Evolutionary conservation across 2,329 filamentous ascomycete species (phyloP), one percentile per base, ranked within the genome.

Genomic region (Trichoderma oligosporum): DNA sequence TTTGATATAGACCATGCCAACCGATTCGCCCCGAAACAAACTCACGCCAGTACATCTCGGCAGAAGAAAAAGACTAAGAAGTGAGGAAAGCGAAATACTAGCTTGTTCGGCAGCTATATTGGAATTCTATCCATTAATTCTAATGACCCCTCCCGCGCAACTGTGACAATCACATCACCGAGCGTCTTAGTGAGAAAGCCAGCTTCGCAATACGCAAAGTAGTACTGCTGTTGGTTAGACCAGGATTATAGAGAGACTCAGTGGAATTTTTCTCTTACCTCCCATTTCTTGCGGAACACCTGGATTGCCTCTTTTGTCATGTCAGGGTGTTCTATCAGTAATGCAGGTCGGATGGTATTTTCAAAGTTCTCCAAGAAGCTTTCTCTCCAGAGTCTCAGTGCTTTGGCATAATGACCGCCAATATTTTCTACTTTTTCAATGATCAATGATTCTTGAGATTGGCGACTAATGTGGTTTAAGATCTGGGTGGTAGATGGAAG

Each of bases 1-100:
- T 97, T 99, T 68, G 94, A 97, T 68, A 77, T 84, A 57, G 90
- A 96, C 69, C 84, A 91, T 70, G 76, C 85, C 56, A 86, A 84
- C 70, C 83, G 82, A 57, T 94, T 82, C 70, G 77, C 80, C 3
- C 68, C 74, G 6, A 73, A 65, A 55, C 56, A 62, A 25, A 16
- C 52, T 47, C 56, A n/a, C n/a, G n/a, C 52, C 39, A 63, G 60
- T 29, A 2, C 52, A 2, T 63, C 63, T 16, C 61, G 60, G 7
- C 74, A 76, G 54, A 72, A 73, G 56, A 76, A 74, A 58, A 79
- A 69, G 48, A 59, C 63, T 12, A 77, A 73, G 62, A 73, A 71
- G 61, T 39, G 44, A 48, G 14, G 7, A 2, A 42, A 4, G 7
- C 35, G n/a, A 18, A n/a, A 38, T 6, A 7, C 14, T 16, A 14